A percentile compares a stretch with the other conserved stretches of the same genome.
These are phyloP conservation scores for Metarhizium anisopliae DNA, from an alignment of 2,329 filamentous ascomycete species.

Conservation along the genomic window DNA sequence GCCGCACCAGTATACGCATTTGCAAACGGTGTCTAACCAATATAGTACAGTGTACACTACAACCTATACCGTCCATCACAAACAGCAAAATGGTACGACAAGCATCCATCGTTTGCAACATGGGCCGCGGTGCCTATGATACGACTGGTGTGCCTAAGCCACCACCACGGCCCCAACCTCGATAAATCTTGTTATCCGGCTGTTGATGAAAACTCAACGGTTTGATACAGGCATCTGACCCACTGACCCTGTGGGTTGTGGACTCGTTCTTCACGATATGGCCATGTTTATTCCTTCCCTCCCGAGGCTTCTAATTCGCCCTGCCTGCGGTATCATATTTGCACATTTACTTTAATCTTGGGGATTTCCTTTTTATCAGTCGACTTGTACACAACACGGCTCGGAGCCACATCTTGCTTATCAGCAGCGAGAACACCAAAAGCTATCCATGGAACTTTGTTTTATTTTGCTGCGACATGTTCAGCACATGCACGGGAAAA, in stretches of 20 bases:
- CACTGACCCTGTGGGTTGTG: background rate
- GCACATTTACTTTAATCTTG: constrained; percentile 11
- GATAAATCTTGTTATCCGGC: constrained; percentile 16
- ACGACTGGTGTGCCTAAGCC: constrained; percentile 41
- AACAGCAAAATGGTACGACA: constrained; percentile 26
- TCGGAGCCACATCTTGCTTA: constrained; percentile 29
- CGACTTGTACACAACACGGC: constrained; percentile 25
- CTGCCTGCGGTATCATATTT: constrained; percentile 18
- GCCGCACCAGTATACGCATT: background rate
- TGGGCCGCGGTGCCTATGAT: constrained; percentile 44
- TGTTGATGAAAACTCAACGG: background rate
- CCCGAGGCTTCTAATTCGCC: constrained; percentile 14
- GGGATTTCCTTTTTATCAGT: constrained; percentile 16
- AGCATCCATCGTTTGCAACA: constrained; percentile 29
- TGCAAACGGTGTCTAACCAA: constrained; percentile 1
- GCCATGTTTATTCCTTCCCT: background rate
- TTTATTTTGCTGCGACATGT: background rate
- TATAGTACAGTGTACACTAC: background rate
- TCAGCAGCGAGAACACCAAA: constrained; percentile 25
- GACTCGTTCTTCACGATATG: background rate
- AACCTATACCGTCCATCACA: background rate
- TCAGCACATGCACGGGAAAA: constrained; percentile 6
- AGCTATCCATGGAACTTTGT: constrained; percentile 7
- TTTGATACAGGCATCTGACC: background rate
- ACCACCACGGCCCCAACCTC: constrained; percentile 31